phyloP scores from a whole-genome alignment of 2,329 filamentous ascomycete species.

The Neonectria magnoliae region DNA sequence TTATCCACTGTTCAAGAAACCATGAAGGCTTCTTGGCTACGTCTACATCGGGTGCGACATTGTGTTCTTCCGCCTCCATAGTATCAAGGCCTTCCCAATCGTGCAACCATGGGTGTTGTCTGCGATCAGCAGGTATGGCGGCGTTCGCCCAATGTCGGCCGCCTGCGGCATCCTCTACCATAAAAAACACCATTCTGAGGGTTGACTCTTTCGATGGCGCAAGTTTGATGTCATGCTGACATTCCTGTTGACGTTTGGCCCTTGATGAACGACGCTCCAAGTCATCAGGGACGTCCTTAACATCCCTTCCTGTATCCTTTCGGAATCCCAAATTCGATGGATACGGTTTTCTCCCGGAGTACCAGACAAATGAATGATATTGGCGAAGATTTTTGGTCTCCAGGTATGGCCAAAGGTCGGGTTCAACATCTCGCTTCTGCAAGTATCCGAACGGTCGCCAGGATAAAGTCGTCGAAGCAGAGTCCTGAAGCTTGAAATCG shows the following conservation, averaged over 20 bases:
- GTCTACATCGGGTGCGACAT: background rate
- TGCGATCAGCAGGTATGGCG: background rate
- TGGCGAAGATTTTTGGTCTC: conserved; percentile 10
- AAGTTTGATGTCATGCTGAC: background rate
- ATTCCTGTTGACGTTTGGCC: background rate
- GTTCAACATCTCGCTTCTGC: conserved; percentile 4
- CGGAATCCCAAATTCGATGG: background rate
- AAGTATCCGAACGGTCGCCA: conserved; percentile 9
- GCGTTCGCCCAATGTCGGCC: conserved; percentile 6
- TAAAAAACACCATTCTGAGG: background rate
- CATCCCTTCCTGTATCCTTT: background rate
- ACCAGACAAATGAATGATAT: conserved; percentile 12
- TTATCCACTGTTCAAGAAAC: background rate
- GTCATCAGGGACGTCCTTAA: conserved; percentile 3
- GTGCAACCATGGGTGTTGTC: background rate
- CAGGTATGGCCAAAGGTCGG: conserved; percentile 18
- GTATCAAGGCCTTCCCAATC: conserved; percentile 4
- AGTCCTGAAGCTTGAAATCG: conserved; percentile 16
- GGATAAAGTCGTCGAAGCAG: background rate
- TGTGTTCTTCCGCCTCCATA: background rate
- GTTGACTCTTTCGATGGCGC: background rate
- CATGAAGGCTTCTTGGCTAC: background rate
- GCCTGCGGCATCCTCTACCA: background rate
- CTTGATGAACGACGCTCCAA: background rate
- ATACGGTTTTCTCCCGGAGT: background rate